A percentile compares a stretch with the other conserved stretches of the same genome.
Evolutionary conservation across 371 early-diverging fungal genomes (phyloP).

Genomic region (Enterospora canceri): DNA sequence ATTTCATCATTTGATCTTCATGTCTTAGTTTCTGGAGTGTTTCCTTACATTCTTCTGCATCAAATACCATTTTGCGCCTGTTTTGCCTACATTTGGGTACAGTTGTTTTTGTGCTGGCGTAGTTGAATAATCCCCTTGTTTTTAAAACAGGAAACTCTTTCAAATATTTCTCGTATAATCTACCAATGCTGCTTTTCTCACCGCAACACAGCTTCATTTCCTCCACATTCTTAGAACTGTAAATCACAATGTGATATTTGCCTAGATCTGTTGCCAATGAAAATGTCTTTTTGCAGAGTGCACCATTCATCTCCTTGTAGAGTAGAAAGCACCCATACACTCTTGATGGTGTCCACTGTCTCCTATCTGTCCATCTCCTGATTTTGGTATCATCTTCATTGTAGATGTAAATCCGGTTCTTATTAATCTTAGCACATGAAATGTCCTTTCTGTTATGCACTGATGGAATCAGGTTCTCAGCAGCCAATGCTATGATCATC

Average conservation of each 20-base stretch:
- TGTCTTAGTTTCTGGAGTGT: not conserved
- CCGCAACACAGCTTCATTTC: not conserved
- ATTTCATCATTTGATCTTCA: not conserved
- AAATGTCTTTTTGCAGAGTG: slow-evolving; percentile 32
- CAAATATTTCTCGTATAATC: not conserved
- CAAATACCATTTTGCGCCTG: not conserved
- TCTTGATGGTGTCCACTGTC: slow-evolving; percentile 55
- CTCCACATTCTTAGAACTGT: not conserved
- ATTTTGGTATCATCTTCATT: slow-evolving; percentile 51
- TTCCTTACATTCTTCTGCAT: not conserved
- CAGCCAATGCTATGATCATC: not conserved
- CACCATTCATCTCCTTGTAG: slow-evolving; percentile 50
- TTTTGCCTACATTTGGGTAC: not conserved
- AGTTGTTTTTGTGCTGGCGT: not conserved
- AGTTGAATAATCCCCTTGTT: not conserved
- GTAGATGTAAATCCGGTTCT: slow-evolving; percentile 52
- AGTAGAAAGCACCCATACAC: slow-evolving; percentile 55
- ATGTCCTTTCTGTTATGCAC: slow-evolving; percentile 34
- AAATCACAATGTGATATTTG: slow-evolving; percentile 14
- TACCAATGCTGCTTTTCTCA: not conserved
- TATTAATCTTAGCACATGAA: slow-evolving; percentile 14
- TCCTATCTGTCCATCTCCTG: slow-evolving; percentile 57
- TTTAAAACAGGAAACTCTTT: not conserved
- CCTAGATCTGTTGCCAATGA: not conserved
- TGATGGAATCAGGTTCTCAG: not conserved